A percentile compares a stretch with the other conserved stretches of the same genome.
Evolutionary conservation across 768 basidiomycete genomes (phyloP).

Genomic region (Phanerochaete carnosa): DNA sequence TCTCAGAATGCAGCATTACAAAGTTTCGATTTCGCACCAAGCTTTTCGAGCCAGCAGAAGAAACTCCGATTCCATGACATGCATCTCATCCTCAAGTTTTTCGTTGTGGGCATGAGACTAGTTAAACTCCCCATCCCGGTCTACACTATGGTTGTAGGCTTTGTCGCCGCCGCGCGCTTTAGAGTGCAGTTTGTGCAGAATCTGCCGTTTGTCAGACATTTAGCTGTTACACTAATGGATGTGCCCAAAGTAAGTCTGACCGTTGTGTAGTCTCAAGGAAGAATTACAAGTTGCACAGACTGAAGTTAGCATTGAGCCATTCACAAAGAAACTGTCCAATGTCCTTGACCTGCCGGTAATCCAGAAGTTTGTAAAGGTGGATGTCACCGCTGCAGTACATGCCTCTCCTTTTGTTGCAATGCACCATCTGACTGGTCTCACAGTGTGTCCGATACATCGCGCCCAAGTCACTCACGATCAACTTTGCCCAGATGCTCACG

Average conservation of each 20-base stretch:
- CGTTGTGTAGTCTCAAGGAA: too few species aligned
- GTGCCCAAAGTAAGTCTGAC: slow-evolving; percentile 31
- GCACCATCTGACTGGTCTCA: not conserved
- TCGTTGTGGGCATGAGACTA: slow-evolving; percentile 48
- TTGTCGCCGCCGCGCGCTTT: slow-evolving; percentile 44
- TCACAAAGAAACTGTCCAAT: slow-evolving; percentile 42
- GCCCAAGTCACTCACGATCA: slow-evolving; percentile 50
- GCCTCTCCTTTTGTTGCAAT: not conserved
- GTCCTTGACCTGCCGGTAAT: slow-evolving; percentile 50
- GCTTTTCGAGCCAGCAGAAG: slow-evolving; percentile 38
- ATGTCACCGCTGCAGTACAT: slow-evolving; percentile 40
- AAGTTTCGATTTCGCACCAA: slow-evolving; percentile 46
- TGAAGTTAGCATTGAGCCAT: slow-evolving; percentile 44
- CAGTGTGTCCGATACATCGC: slow-evolving; percentile 38
- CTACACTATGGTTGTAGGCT: slow-evolving; percentile 47
- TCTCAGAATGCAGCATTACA: slow-evolving; percentile 40
- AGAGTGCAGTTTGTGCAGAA: slow-evolving; percentile 50
- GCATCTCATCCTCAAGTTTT: slow-evolving; percentile 48
- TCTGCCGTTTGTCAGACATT: slow-evolving; percentile 43
- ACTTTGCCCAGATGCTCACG: slow-evolving; percentile 40
- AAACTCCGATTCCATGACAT: slow-evolving; percentile 39
- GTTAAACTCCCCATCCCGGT: slow-evolving; percentile 50
- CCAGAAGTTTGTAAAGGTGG: slow-evolving; percentile 47
- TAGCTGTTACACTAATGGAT: slow-evolving; percentile 51
- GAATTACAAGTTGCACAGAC: slow-evolving; percentile 18